Conservation (phyloP, 371 early-diverging fungal genomes). For the Batrachochytrium dendrobatidis region DNA sequence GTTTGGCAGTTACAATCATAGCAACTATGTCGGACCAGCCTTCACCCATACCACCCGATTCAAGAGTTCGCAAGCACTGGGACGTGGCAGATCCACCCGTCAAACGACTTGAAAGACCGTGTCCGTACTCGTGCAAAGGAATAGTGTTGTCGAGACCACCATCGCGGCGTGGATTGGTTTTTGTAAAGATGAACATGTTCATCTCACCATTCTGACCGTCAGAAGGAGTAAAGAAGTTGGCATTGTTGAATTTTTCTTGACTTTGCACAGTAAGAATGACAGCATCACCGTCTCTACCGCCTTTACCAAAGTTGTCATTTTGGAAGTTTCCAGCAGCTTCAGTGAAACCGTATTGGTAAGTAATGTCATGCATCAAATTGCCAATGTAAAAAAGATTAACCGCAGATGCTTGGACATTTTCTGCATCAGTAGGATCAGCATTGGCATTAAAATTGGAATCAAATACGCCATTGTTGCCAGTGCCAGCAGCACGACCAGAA, state of each 20-base stretch:
- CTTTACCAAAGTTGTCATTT: slow-evolving; percentile 28
- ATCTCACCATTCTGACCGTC: slow-evolving; percentile 31
- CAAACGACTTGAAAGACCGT: slow-evolving; percentile 37
- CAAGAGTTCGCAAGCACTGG: slow-evolving; percentile 21
- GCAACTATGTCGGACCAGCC: slow-evolving; percentile 31
- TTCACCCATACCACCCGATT: slow-evolving; percentile 32
- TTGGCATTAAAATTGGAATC: slow-evolving; percentile 9
- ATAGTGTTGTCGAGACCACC: slow-evolving; percentile 35
- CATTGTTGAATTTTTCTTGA: slow-evolving; percentile 24
- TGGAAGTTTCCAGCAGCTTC: slow-evolving; percentile 48
- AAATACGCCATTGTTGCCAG: background rate
- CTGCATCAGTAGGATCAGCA: slow-evolving; percentile 3
- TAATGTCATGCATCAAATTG: slow-evolving; percentile 36
- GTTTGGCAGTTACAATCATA: slow-evolving; percentile 8
- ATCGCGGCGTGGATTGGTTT: slow-evolving; percentile 25
- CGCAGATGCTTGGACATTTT: slow-evolving; percentile 18
- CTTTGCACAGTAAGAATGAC: slow-evolving; percentile 48
- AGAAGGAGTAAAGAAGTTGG: slow-evolving; percentile 36
- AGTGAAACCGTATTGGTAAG: slow-evolving; percentile 35
- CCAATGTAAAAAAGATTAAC: slow-evolving; percentile 28
- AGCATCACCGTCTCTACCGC: slow-evolving; percentile 65
- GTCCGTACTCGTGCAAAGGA: slow-evolving; percentile 41
- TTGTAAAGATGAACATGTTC: slow-evolving; percentile 27
- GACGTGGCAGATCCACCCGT: slow-evolving; percentile 31
- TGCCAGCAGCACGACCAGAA: too few species aligned